Evolutionary conservation across 768 basidiomycete genomes (phyloP), one percentile per base, ranked within the genome.

Genomic region (Russula compacta): DNA sequence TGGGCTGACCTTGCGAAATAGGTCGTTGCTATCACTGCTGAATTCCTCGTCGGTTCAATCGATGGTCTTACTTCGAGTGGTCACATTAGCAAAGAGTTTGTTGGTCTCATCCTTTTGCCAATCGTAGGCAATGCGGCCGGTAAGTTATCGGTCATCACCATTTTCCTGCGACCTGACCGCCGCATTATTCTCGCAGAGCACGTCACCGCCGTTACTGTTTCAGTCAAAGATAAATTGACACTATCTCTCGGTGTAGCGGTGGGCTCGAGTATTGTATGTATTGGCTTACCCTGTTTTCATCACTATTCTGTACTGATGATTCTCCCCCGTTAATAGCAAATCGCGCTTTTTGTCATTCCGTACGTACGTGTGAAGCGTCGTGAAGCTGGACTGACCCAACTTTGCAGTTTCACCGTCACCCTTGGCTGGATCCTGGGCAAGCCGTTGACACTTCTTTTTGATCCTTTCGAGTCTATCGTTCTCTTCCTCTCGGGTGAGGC

Each of bases 81-180:
- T 24, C 15, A 29, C 7, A 86, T 98, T 57, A 81, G 76, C 60
- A 81, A 83, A 62, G 89, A 89, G 70, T 98, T 93, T 69, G 86
- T 97, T 62, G 94, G 90, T 12, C 73, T 97, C 44, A 87, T 88
- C 66, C 76, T 98, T 14, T 79, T 98, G 8, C 95, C 95, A 6
- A 92, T 97, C 40, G 93, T 94, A 14, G 91, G 91, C 19, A 93
- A 92, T 69, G 88, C 91, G 6, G 92, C 89, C 58, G 83, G 83
- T 82, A 58, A 35, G 75, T 68, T n/a, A 49, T 44, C n/a, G 33
- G 21, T 52, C 29, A 33, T 38, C 33, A 55, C 40, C n/a, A 19
- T 19, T 14, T 14, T 12, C 7, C 57, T 35, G 19, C 56, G 12
- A 12, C 55, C 58, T 64, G 53, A 64, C 39, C 39, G 24, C 40